These are phyloP conservation scores for Acidomyces sp. DNA, from an alignment of 495 filamentous ascomycete species.

Conservation along the genomic window DNA sequence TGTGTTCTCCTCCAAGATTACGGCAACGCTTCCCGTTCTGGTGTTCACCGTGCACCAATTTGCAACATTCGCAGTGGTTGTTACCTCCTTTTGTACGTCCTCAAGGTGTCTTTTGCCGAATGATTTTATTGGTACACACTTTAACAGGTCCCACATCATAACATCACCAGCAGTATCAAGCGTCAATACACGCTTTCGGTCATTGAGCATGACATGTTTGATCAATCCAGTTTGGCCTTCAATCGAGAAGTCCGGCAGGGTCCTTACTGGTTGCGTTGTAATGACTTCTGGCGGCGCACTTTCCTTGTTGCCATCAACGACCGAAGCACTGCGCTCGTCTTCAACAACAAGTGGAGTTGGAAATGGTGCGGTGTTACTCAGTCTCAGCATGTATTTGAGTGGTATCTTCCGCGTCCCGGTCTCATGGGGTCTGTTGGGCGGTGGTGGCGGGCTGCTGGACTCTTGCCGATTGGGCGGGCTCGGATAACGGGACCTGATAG, in stretches of 20 bases:
- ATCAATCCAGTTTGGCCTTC: constrained; percentile 92
- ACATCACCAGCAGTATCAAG: constrained; percentile 93
- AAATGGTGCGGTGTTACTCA: constrained; percentile 74
- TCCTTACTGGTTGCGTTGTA: constrained; percentile 13
- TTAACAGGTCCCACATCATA: constrained; percentile 74
- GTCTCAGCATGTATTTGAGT: constrained; percentile 55
- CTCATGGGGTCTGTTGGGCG: too few species aligned
- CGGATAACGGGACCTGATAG: constrained; percentile 16
- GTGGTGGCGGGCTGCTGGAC: constrained; percentile 33
- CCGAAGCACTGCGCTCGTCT: constrained; percentile 1
- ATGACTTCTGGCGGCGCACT: constrained; percentile 2
- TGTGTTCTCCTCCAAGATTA: constrained; percentile 83
- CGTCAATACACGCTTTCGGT: constrained; percentile 76
- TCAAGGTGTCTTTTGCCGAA: constrained; percentile 92
- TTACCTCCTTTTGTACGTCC: constrained; percentile 76
- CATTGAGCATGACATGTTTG: constrained; percentile 85
- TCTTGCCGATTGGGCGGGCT: background rate
- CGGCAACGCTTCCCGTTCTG: constrained; percentile 76
- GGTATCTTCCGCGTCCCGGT: constrained; percentile 52
- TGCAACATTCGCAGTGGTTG: constrained; percentile 74
- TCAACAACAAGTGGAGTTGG: constrained; percentile 27
- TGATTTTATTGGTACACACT: constrained; percentile 73
- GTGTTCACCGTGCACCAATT: constrained; percentile 95
- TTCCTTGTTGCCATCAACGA: constrained; percentile 8
- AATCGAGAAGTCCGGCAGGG: constrained; percentile 66